Evolutionary conservation across 805 yeast genomes (phyloP), one percentile per base, ranked within the genome.

Genomic region (Peterozyma xylosa): DNA sequence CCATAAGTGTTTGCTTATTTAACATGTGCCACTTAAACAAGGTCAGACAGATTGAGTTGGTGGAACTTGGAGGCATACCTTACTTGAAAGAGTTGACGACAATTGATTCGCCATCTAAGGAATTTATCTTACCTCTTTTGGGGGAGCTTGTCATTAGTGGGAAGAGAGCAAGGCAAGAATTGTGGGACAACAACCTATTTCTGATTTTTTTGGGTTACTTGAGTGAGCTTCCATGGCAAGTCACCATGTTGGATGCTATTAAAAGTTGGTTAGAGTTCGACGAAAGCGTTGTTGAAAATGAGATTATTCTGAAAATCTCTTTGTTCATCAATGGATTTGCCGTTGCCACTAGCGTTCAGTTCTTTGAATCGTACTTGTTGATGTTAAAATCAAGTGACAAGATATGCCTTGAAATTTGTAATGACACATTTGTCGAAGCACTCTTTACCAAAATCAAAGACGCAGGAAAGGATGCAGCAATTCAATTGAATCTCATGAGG

Each of bases 191-290:
- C 45, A 65, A 60, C 13, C 55, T 69, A 13, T 48, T 64, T 16
- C 51, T 57, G 9, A 59, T 35, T 2, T 42, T 68, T 45, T 59
- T 57, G 40, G 58, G 59, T 21, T 54, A 70, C 17, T 51, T 71
- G 9, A 46, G 62, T 14, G 75, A 71, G 49, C 73, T 74, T 2
- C 68, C 68, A 48, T 71, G 74, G 74, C 73, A 68, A 49, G 64
- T 69, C 36, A 68, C 66, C 53, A 67, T 73, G 9, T 57, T 71
- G 45, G 76, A 71, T 44, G 63, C 74, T 1, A 60, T 71, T 1
- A 42, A 39, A n/a, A 35, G 39, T 17, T 48, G 51, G 51, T 7
- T 44, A 3, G 37, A 21, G 7, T 10, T 44, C 27, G 46, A 44
- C 27, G 27, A 27, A 9, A 30, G 15, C n/a, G 7, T 37, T 14